A percentile compares a stretch with the other conserved stretches of the same genome.
phyloP scores from a whole-genome alignment of 1,284 basidiomycete species.

The Rhizoctonia solani region DNA sequence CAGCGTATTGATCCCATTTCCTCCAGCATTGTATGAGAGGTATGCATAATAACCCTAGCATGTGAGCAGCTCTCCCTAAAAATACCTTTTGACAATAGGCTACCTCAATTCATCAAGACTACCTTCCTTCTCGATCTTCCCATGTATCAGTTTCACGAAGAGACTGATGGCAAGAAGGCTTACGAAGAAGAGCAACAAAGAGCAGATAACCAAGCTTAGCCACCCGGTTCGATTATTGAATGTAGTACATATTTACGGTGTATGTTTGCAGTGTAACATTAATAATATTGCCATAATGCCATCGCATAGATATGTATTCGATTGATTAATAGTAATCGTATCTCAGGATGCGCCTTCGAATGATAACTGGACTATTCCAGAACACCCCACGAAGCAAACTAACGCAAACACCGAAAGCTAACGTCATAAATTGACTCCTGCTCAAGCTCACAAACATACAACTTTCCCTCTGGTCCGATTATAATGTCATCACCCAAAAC shows the following conservation, averaged over 20 bases:
- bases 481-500: constrained; percentile 7
- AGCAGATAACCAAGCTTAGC: constrained; percentile 1
- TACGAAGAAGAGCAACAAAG: constrained; percentile 49
- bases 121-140: constrained; percentile 67
- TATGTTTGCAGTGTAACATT: background rate
- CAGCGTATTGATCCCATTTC: constrained; percentile 68
- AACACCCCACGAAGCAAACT: constrained; percentile 18
- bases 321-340: no score
- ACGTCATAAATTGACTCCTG: background rate
- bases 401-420: background rate
- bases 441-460: background rate
- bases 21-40: constrained; percentile 58
- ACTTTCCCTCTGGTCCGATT: background rate
- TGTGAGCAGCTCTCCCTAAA: background rate
- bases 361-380: constrained; percentile 18
- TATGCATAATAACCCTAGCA: constrained; percentile 48
- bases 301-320: no score
- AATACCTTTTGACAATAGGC: constrained; percentile 41
- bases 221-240: background rate
- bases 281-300: no score
- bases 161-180: constrained; percentile 55
- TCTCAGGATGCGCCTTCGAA: no score
- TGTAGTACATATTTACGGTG: background rate
- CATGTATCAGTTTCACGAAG: constrained; percentile 63
- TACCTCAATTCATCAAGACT: constrained; percentile 62